phyloP scores from a whole-genome alignment of 345 rosid genomes.

The Populus deltoides region DNA sequence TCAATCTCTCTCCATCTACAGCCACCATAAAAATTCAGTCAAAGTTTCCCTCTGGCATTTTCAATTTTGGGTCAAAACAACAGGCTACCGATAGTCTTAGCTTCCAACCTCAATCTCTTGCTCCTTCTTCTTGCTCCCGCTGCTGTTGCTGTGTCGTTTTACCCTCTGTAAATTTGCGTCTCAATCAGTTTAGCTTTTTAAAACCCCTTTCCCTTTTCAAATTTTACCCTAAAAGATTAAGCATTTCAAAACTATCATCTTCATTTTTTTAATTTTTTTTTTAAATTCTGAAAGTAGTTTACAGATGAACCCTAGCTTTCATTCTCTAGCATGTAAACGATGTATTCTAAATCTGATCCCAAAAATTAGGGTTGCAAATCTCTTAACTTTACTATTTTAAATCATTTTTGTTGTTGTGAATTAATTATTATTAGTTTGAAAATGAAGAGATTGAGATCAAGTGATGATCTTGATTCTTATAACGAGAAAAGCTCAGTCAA shows the following conservation, averaged over 20 bases:
- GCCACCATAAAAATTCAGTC: background rate
- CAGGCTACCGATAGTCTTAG: too few species aligned
- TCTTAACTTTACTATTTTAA: background rate
- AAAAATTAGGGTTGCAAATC: background rate
- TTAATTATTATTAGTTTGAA: background rate
- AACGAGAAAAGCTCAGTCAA: constrained; percentile 43
- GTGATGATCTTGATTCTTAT: constrained; percentile 65
- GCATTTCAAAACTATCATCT: background rate
- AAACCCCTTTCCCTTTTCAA: background rate
- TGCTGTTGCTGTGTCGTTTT: background rate
- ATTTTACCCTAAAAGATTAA: background rate
- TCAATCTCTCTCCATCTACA: background rate
- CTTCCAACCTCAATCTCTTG: background rate
- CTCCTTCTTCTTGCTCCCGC: background rate
- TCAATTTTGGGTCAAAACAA: too few species aligned
- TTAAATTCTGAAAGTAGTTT: background rate
- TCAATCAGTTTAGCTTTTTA: background rate
- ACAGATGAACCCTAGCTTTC: background rate
- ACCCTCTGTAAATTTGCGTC: too few species aligned
- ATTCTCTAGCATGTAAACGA: background rate
- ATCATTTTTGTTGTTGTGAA: background rate
- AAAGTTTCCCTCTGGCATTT: too few species aligned
- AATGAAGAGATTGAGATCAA: constrained; percentile 87
- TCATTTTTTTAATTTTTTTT: background rate
- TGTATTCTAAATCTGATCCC: background rate